These are phyloP conservation scores for Lentinula sp. DNA, from an alignment of 768 basidiomycete genomes.

Conservation along the genomic window DNA sequence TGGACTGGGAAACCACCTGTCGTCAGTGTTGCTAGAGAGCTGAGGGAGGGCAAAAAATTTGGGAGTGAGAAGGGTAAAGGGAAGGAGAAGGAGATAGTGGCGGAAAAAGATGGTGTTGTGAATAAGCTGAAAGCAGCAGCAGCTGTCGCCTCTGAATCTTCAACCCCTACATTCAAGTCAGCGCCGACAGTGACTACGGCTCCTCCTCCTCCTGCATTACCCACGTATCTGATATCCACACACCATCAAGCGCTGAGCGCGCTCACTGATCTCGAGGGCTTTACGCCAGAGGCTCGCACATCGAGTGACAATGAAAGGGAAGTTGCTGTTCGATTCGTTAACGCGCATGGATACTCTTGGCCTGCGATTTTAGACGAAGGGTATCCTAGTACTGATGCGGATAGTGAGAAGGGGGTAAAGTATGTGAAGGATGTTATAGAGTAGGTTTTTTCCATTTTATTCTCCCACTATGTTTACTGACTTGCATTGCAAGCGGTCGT, in stretches of 20 bases:
- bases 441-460: conserved; percentile 22
- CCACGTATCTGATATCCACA: conserved; percentile 30
- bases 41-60: no score
- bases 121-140: conserved; percentile 2
- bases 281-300: background rate
- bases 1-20: conserved; percentile 57
- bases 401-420: conserved; percentile 24
- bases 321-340: conserved; percentile 27
- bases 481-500: conserved; percentile 31
- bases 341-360: conserved; percentile 41
- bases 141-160: background rate
- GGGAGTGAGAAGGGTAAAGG: background rate
- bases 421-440: conserved; percentile 34
- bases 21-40: background rate
- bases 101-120: conserved; percentile 10
- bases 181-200: conserved; percentile 10
- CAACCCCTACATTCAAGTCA: conserved; percentile 12
- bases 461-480: no score
- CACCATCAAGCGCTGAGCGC: conserved; percentile 39
- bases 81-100: conserved; percentile 12
- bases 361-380: conserved; percentile 42
- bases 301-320: conserved; percentile 2
- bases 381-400: conserved; percentile 31
- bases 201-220: conserved; percentile 3
- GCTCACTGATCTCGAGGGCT: conserved; percentile 15